Base-by-base conservation (phyloP, 352 stramenopile species). In the Pythium utonaiense region DNA sequence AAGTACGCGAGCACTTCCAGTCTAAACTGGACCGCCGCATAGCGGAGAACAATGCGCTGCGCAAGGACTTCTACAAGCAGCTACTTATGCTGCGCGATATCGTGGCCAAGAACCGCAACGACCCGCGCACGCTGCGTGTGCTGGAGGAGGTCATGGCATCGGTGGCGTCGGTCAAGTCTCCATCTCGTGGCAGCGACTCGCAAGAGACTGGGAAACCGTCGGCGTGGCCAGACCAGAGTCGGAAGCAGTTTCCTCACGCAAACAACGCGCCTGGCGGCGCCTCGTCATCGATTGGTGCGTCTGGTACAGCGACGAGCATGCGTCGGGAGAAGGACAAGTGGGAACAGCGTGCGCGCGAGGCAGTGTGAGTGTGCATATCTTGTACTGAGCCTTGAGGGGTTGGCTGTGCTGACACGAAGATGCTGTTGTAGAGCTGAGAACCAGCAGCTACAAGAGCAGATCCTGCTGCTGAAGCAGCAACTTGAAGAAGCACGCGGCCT, bases 61-160 rank as follows among this genome's bases (percentile, higher is more conserved):
- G 82, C 42, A 89, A 89, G 56, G 71, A 86, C 54, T 84, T 79
- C 42, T 89, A 88, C 66, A 80, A 85, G 57, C 79, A 91, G 42
- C 57, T 91, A 21, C 69, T 89, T 10, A 78, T 89, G 77, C 69
- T 91, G 57, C 75, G 79, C 14, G 81, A 91, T 10, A 69, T 89
- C 34, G 76, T 91, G 54, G 67, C 65, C 52, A 83, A 78, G 55
- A 76, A 89, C 31, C 66, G 64, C 33, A 74, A 65, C 36, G 81
- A 91, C 19, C 63, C 72, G 10, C 72, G 71, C 3, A 79, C 75
- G 31, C 53, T 89, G 45, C 66, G 66, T 21, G 70, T 63, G 1
- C 44, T 91, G 16, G 84, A 89, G n/a, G 79, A 88, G 25, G 79
- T 71, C 7, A 76, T 88, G 45, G 67, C 69, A 41, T 62, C 40